Conservation (phyloP, 495 filamentous ascomycete species). For the Jackrogersella multiformis region DNA sequence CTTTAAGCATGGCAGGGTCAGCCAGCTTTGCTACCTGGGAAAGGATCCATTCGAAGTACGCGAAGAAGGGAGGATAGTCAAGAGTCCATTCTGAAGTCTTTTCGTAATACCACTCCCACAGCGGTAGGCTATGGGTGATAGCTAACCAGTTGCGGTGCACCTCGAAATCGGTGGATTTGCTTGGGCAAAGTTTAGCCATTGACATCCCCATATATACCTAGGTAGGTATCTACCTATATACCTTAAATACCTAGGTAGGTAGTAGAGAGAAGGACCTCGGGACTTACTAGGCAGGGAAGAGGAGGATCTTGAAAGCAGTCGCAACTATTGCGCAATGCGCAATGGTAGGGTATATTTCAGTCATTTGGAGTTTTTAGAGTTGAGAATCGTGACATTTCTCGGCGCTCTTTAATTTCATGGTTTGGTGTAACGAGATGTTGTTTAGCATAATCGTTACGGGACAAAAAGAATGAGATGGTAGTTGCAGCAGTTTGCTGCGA, state of each 20-base stretch:
- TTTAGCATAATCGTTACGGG: slow-evolving; percentile 1
- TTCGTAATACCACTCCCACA: slow-evolving; percentile 95
- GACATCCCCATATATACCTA: background rate
- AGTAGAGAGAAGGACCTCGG: slow-evolving; percentile 2
- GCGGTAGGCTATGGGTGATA: slow-evolving; percentile 86
- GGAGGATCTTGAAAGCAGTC: slow-evolving; percentile 88
- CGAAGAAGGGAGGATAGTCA: slow-evolving; percentile 98
- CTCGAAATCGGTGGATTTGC: slow-evolving; percentile 99
- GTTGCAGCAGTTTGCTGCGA: slow-evolving; percentile 13
- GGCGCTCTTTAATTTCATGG: background rate
- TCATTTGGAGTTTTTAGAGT: slow-evolving; percentile 72
- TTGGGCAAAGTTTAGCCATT: slow-evolving; percentile 49
- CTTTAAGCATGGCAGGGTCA: slow-evolving; percentile 82
- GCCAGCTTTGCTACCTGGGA: slow-evolving; percentile 79
- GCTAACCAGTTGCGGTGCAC: slow-evolving; percentile 98
- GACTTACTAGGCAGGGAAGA: slow-evolving; percentile 96
- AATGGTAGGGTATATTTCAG: slow-evolving; percentile 83
- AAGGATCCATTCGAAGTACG: slow-evolving; percentile 93
- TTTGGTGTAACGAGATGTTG: background rate
- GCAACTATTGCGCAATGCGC: slow-evolving; percentile 87
- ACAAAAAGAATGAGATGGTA: slow-evolving; percentile 1
- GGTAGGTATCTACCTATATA: no score
- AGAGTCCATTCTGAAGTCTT: slow-evolving; percentile 98
- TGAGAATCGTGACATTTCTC: slow-evolving; percentile 21
- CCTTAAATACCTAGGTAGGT: no score